phyloP scores from a whole-genome alignment of 1,284 basidiomycete genomes.

The Hemileia vastatrix region DNA sequence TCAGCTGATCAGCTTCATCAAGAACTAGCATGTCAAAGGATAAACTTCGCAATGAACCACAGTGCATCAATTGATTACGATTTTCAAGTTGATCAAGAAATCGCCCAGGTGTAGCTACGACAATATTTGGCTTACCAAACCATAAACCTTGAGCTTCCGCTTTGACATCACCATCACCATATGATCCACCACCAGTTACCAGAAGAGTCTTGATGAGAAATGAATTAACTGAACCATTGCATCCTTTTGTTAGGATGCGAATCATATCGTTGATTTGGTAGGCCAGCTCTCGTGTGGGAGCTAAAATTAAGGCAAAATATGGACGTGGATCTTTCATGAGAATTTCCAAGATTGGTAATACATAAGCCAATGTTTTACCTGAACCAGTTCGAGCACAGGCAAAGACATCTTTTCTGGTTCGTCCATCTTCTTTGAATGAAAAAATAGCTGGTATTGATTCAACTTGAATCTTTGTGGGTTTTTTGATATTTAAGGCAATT shows the following conservation, averaged over 20 bases:
- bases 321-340: too few species aligned
- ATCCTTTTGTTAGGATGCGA: too few species aligned
- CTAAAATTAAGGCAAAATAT: conserved; percentile 75
- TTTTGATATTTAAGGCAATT: too few species aligned
- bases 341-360: conserved; percentile 81
- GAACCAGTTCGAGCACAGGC: conserved; percentile 98
- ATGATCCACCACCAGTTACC: conserved; percentile 47
- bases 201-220: too few species aligned
- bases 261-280: conserved; percentile 84
- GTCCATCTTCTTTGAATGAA: too few species aligned
- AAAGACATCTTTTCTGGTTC: too few species aligned
- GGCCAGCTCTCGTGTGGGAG: conserved; percentile 88
- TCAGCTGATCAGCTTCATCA: conserved; percentile 97
- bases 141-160: conserved; percentile 90
- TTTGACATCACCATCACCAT: conserved; percentile 49
- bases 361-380: conserved; percentile 93
- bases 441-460: too few species aligned
- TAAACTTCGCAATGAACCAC: too few species aligned
- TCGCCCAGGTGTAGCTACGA: conserved; percentile 95
- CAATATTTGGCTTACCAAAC: conserved; percentile 80
- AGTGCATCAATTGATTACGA: too few species aligned
- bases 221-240: too few species aligned
- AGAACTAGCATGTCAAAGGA: conserved; percentile 97
- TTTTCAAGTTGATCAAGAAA: too few species aligned
- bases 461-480: too few species aligned